Base-by-base conservation (phyloP, 352 stramenopile genomes). In the Phytophthora aleatoria region DNA sequence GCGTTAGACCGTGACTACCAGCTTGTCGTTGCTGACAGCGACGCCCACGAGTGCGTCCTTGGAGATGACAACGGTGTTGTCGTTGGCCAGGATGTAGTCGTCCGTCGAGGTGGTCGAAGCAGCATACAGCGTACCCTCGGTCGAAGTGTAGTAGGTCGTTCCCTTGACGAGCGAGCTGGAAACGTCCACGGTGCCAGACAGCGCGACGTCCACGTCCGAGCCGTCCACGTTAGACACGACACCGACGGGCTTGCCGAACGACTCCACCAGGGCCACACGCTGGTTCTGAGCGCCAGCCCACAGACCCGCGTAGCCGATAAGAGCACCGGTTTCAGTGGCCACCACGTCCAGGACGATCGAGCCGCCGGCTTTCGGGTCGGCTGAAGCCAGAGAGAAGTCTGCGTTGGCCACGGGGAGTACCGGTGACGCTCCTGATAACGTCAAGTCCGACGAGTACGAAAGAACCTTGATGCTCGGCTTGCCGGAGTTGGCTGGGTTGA, bases 381-480 rank as follows among this genome's bases (percentile, higher is more conserved):
- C 73, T 39, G 79, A 81, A 35, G 63, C 67, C 20, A 94, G 42
- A 27, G 75, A 81, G 67, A 89, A 94, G 70, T 92, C 83, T 27
- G 69, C 77, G 67, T 92, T 94, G 12, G 83, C 77, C 54, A 94
- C 74, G 9, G 83, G 85, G 3, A 94, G 67, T 53, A 79, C 74
- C 0, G 83, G 80, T 49, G 85, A 91, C 12, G 73, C 63, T 26
- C 76, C 75, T 35, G 57, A 47, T 24, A 94, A 74, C 15, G 77
- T 74, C 38, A 89, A 48, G 51, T 91, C 82, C 43, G 76, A 72
- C 26, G 77, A 66, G 74, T 78, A 88, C 72, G 87, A 77, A 59
- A 94, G 62, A 39, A 94, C 73, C 72, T 90, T 87, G 67, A 91
- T 71, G 61, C 81, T 92, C 12, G 85, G 85, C 59, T 87, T 89